phyloP scores from a whole-genome alignment of 2,329 filamentous ascomycete species.

The Apiospora kogelbergensis region DNA sequence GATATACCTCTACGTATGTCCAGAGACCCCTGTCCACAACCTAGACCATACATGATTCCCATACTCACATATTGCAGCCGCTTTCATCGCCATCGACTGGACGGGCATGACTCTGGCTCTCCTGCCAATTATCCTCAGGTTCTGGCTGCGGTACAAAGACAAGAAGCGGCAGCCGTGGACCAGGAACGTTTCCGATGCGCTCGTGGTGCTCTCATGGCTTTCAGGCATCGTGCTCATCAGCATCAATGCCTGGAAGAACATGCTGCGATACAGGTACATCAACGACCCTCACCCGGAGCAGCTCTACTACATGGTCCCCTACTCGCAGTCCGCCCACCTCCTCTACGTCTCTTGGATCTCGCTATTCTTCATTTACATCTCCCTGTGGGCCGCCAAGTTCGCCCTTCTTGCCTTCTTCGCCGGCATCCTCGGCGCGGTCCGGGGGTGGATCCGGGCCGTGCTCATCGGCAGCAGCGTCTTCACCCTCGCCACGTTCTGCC shows the following conservation, averaged over 20 bases:
- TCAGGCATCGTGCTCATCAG: conserved; percentile 23
- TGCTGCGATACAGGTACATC: conserved; percentile 18
- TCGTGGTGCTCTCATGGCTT: conserved; percentile 22
- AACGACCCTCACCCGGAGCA: conserved; percentile 16
- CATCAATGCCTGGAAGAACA: conserved; percentile 26
- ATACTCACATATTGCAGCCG: conserved; percentile 18
- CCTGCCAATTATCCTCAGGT: conserved; percentile 24
- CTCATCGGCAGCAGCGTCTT: conserved; percentile 17
- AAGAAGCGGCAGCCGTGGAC: conserved; percentile 15
- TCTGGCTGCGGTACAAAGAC: conserved; percentile 22
- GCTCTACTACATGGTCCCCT: conserved; percentile 24
- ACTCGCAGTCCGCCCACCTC: conserved; percentile 17
- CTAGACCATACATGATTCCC: neutral
- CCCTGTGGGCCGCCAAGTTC: conserved; percentile 25
- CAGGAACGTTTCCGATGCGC: conserved; percentile 21
- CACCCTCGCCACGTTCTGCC: conserved; percentile 17
- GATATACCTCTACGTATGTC: conserved; percentile 22
- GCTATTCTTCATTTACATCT: conserved; percentile 26
- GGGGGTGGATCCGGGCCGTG: conserved; percentile 9
- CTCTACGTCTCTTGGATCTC: conserved; percentile 26
- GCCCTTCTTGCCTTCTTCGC: conserved; percentile 24
- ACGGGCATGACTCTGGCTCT: conserved; percentile 22
- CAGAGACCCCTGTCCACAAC: neutral
- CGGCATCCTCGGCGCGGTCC: conserved; percentile 16
- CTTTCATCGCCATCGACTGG: conserved; percentile 27